Evolutionary conservation across 768 basidiomycete species (phyloP), one percentile per base, ranked within the genome.

Genomic region (Collybiopsis confluens): DNA sequence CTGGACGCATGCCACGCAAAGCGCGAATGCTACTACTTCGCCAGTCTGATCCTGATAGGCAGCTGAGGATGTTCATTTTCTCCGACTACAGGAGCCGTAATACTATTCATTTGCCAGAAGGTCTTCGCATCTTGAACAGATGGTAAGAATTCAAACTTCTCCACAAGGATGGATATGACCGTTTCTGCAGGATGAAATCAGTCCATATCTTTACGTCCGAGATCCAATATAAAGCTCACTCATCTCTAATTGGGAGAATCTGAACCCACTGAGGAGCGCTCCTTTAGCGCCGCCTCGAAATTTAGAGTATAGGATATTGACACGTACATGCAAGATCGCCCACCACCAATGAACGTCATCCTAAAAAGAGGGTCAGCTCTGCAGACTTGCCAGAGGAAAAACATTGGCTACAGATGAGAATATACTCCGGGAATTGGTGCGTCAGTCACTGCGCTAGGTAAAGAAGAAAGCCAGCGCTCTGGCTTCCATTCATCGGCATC

Each of bases 401-500:
- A 59, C 70, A n/a, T n/a, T n/a, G n/a, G n/a, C 46, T 48, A 73
- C 72, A 70, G 30, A 51, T 70, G 62, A 4, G 73, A 65, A 52
- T 72, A 73, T 6, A 73, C 58, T 3, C 70, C 69, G 18, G 72
- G 69, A 21, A 71, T 59, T n/a, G 60, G 65, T 1, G 72, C 70
- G 16, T 68, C 61, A 3, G 43, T 54, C 15, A 75, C 64, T 18
- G 59, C 57, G 10, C 64, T 56, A 1, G 72, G 73, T 13, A 74
- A 59, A 0, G 66, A 63, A 2, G 57, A 56, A 1, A 77, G 61
- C 76, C 77, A 78, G 15, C 76, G 63, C 47, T 77, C 75, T 2
- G 75, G 77, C 50, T 73, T 76, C 70, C 73, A 78, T 52, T 77
- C 72, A 20, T 60, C 41, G 0, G 73, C 71, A 55, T 79, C 76